Evolutionary conservation across 2,329 filamentous ascomycete species (phyloP), one percentile per base, ranked within the genome.

Genomic region (Iodosphaeria phyllophila): DNA sequence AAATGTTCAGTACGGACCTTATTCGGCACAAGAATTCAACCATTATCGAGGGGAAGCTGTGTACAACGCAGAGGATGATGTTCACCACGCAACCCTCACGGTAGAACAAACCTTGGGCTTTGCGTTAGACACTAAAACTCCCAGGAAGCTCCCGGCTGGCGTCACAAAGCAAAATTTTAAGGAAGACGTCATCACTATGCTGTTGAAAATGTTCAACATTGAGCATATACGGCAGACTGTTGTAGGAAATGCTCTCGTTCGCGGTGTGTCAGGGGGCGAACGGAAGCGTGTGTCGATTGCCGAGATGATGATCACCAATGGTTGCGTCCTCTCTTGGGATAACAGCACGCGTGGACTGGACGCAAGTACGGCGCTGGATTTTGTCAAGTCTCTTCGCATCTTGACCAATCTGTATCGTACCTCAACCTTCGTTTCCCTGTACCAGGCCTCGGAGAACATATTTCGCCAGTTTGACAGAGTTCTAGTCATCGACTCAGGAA

Each of bases 151-250:
- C 23, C 77, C 79, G 1, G 66, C 61, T 4, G 79, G 78, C 13
- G 62, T 89, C 36, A 71, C 65, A 19, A 76, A 77, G 44, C 46
- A 51, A 5, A 71, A 76, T 10, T 86, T 86, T 55, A 84, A 84
- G 53, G 60, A 76, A 24, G 69, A 71, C 36, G 70, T 91, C 29
- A 60, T 84, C 31, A 61, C 68, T 11, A 66, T 74, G 39, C 58
- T 92, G 30, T 57, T 92, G 25, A 80, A 79, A 41, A 89, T 91
- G 77, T 91, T 92, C 58, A 89, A 86, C 43, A 92, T 92, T 27
- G 76, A 84, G 46, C 82, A 92, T 47, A 91, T 82, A 0, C 64
- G 69, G 25, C 66, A 83, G 43, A 93, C 84, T 0, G 69, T 86
- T 16, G 80, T 92, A 14, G 84, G 84, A 6, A 76, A 89, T 33